phyloP scores from a whole-genome alignment of 768 basidiomycete genomes.

The Hemileccinum rubropunctum region DNA sequence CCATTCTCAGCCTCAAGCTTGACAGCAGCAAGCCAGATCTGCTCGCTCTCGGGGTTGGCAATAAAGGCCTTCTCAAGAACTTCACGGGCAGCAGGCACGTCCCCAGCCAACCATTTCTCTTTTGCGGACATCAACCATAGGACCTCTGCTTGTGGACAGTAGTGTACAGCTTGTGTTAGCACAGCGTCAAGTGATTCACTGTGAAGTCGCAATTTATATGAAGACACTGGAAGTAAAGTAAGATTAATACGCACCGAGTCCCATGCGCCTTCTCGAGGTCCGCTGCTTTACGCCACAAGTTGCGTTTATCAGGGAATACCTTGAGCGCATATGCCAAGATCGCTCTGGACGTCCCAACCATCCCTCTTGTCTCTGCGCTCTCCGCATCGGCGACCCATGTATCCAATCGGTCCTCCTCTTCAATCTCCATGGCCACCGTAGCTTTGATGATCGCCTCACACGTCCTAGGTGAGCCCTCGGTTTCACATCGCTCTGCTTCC shows the following conservation, averaged over 20 bases:
- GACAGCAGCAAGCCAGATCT: slow-evolving; percentile 96
- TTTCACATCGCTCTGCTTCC: slow-evolving; percentile 91
- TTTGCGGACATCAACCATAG: slow-evolving; percentile 99
- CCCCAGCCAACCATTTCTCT: slow-evolving; percentile 90
- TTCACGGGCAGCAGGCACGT: slow-evolving; percentile 87
- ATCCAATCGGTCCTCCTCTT: slow-evolving; percentile 89
- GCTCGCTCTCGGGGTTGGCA: slow-evolving; percentile 94
- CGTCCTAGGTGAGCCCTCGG: slow-evolving; percentile 79
- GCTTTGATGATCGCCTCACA: slow-evolving; percentile 96
- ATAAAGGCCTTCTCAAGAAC: slow-evolving; percentile 89
- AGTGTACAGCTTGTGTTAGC: slow-evolving; percentile 76
- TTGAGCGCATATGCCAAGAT: slow-evolving; percentile 88
- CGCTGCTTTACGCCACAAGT: slow-evolving; percentile 89
- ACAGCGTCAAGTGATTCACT: slow-evolving; percentile 82
- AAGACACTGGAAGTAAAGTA: background rate
- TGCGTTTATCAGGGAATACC: slow-evolving; percentile 82
- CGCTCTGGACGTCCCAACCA: slow-evolving; percentile 80
- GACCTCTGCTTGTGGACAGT: slow-evolving; percentile 94
- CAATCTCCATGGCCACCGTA: slow-evolving; percentile 88
- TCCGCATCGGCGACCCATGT: slow-evolving; percentile 94
- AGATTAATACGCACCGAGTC: slow-evolving; percentile 51
- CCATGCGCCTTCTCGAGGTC: slow-evolving; percentile 93
- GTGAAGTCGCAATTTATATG: slow-evolving; percentile 7
- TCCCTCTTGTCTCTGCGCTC: slow-evolving; percentile 67
- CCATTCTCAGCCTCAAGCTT: slow-evolving; percentile 97